phyloP scores from a whole-genome alignment of 345 rosid genomes.

The Populus alba region DNA sequence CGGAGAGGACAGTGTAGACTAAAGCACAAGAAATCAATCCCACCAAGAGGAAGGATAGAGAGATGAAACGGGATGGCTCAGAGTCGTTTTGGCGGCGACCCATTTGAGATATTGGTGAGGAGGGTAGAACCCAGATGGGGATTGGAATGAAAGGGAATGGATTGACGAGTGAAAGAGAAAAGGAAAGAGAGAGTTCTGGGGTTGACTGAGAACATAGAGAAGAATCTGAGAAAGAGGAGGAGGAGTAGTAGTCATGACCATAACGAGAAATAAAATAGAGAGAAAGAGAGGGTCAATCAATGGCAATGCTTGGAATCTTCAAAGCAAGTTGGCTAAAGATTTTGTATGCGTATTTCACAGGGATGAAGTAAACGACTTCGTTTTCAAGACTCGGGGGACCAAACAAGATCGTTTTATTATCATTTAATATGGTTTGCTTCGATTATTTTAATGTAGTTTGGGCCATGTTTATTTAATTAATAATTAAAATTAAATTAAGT shows the following conservation, averaged over 20 bases:
- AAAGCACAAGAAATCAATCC: slow-evolving; percentile 58
- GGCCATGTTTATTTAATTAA: too few relatives aligned
- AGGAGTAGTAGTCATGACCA: background rate
- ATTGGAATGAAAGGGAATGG: background rate
- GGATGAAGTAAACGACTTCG: background rate
- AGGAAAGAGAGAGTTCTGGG: background rate
- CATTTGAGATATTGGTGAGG: slow-evolving; percentile 37
- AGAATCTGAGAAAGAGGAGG: background rate
- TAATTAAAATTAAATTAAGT: too few relatives aligned
- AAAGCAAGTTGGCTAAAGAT: background rate
- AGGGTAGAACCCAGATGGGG: slow-evolving; percentile 7
- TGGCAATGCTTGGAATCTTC: background rate
- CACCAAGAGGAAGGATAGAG: slow-evolving; percentile 46
- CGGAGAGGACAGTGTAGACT: slow-evolving; percentile 66
- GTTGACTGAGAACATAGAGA: slow-evolving; percentile 12
- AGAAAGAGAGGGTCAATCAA: slow-evolving; percentile 2
- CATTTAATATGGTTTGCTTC: background rate
- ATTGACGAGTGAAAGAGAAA: background rate
- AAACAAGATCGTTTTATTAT: background rate
- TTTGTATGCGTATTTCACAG: background rate
- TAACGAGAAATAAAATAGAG: background rate
- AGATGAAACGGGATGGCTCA: slow-evolving; percentile 55
- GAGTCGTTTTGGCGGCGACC: slow-evolving; percentile 61
- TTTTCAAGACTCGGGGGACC: background rate
- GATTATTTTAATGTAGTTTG: background rate